A percentile compares a stretch with the other conserved stretches of the same genome.
Evolutionary conservation across 2,329 filamentous ascomycete species (phyloP).

Genomic region (Sclerotinia subarctica): DNA sequence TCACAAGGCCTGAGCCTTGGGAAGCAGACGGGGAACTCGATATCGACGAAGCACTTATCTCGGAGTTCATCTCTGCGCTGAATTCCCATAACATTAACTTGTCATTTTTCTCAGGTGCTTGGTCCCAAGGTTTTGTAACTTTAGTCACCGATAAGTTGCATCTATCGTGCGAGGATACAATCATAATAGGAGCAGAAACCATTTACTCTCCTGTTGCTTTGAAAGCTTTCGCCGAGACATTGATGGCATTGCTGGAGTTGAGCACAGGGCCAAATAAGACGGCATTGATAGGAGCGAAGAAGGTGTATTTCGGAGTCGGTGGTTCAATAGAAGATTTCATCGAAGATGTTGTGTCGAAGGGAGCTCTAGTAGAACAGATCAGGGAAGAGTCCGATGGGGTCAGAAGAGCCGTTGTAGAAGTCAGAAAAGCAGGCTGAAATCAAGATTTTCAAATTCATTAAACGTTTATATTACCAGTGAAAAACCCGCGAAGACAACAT

Average conservation of each 20-base stretch:
- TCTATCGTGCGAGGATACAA: slow-evolving; percentile 36
- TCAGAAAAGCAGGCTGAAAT: slow-evolving; percentile 24
- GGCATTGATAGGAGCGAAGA: slow-evolving; percentile 71
- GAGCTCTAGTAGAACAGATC: slow-evolving; percentile 49
- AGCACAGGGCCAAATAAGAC: slow-evolving; percentile 39
- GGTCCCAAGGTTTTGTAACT: slow-evolving; percentile 62
- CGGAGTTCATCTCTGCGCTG: slow-evolving; percentile 57
- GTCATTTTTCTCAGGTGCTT: slow-evolving; percentile 70
- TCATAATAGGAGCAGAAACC: slow-evolving; percentile 74
- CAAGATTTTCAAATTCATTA: background rate
- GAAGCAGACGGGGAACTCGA: slow-evolving; percentile 38
- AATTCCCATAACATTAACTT: slow-evolving; percentile 50
- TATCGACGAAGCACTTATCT: slow-evolving; percentile 47
- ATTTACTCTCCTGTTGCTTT: slow-evolving; percentile 77
- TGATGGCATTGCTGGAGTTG: slow-evolving; percentile 56
- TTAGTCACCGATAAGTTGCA: slow-evolving; percentile 44
- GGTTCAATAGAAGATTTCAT: slow-evolving; percentile 77
- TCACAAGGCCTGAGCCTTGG: slow-evolving; percentile 27
- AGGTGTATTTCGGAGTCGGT: slow-evolving; percentile 80
- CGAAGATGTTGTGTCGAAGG: slow-evolving; percentile 48
- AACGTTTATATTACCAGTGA: background rate
- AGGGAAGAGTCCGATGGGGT: slow-evolving; percentile 61
- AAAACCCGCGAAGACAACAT: background rate
- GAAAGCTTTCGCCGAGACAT: slow-evolving; percentile 63
- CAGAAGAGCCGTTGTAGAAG: slow-evolving; percentile 55